Evolutionary conservation across 345 rosid genomes (phyloP).

Genomic region (Capsella bursapastoris): DNA sequence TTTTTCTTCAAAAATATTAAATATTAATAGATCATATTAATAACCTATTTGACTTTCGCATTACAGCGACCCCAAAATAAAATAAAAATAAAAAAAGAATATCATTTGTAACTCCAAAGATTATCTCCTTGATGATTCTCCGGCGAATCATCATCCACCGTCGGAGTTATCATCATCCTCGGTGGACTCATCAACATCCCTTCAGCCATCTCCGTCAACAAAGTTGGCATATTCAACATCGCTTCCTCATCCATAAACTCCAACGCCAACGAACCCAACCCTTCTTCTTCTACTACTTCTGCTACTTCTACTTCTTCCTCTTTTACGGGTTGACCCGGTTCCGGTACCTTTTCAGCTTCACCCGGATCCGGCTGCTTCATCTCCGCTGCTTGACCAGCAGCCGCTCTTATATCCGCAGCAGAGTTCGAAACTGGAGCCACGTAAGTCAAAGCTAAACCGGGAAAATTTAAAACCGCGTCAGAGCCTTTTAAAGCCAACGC

Average conservation of each 20-base stretch:
- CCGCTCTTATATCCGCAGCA: conserved; percentile 58
- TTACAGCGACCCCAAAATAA: conserved; percentile 1
- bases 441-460: conserved; percentile 53
- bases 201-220: conserved; percentile 74
- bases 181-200: conserved; percentile 83
- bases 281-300: conserved; percentile 21
- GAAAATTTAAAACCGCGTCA: conserved; percentile 61
- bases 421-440: conserved; percentile 56
- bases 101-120: conserved; percentile 60
- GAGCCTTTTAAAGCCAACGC: conserved; percentile 75
- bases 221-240: conserved; percentile 62
- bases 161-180: conserved; percentile 59
- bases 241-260: conserved; percentile 64
- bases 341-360: conserved; percentile 8
- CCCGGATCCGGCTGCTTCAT: conserved; percentile 38
- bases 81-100: not conserved
- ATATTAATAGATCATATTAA: not conserved
- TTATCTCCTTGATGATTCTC: conserved; percentile 58
- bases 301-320: conserved; percentile 22
- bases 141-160: conserved; percentile 59
- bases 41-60: conserved; percentile 22
- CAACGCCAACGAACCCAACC: conserved; percentile 31
- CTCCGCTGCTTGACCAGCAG: conserved; percentile 65
- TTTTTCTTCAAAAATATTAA: not conserved
- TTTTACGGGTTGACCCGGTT: conserved; percentile 36